Conservation (phyloP, 345 rosid genomes). For the Erodium maritimum region DNA sequence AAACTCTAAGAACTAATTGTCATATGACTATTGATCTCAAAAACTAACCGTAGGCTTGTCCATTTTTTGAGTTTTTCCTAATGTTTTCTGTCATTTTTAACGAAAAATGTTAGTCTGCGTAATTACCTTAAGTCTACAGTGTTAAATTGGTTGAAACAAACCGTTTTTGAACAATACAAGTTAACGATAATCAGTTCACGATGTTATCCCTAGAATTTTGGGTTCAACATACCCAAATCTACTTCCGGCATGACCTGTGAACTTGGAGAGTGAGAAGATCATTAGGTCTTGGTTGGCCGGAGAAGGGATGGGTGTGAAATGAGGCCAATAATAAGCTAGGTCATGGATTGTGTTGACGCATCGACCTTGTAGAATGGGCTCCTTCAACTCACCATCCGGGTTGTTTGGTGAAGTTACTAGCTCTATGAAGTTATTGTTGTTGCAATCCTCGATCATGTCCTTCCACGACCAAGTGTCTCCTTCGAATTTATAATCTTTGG, state of each 20-base stretch:
- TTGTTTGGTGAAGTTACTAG: conserved; percentile 15
- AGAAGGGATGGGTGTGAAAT: conserved; percentile 13
- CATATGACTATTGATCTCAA: no score
- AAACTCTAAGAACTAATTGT: no score
- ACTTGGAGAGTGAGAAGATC: conserved; percentile 15
- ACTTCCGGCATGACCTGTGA: conserved; percentile 18
- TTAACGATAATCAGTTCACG: no score
- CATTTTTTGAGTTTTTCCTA: no score
- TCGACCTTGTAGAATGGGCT: conserved; percentile 10
- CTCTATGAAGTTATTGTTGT: background rate
- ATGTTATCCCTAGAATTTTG: no score
- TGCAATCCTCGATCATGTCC: background rate
- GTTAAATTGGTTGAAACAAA: no score
- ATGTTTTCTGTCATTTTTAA: no score
- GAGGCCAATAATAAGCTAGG: conserved; percentile 21
- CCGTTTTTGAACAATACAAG: no score
- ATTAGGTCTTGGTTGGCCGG: conserved; percentile 11
- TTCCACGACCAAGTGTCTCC: conserved; percentile 10
- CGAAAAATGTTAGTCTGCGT: no score
- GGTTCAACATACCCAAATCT: conserved; percentile 18
- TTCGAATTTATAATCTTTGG: background rate
- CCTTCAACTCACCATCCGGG: conserved; percentile 15
- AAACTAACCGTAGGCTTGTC: no score
- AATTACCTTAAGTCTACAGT: no score
- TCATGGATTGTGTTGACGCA: conserved; percentile 12